phyloP scores from a whole-genome alignment of 345 rosid genomes.

The Raphanus sativus region DNA sequence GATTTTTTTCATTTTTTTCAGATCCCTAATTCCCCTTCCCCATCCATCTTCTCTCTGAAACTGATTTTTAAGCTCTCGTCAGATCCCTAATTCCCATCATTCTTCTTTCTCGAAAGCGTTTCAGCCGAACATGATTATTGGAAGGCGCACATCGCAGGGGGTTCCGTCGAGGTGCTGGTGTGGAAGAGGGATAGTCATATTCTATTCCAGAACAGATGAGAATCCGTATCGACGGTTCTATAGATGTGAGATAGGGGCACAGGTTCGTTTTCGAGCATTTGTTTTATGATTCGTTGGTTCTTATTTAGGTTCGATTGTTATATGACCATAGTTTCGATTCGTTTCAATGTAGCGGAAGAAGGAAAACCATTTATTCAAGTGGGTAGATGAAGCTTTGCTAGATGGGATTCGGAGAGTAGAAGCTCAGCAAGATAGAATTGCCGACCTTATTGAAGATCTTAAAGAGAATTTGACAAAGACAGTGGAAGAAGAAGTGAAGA shows the following conservation, averaged over 20 bases:
- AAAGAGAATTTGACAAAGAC: neutral
- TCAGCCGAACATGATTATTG: too few relatives aligned
- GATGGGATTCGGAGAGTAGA: neutral
- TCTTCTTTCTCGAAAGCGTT: neutral
- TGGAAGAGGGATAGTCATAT: neutral
- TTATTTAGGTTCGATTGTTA: too few relatives aligned
- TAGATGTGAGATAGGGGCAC: neutral
- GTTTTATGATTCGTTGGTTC: neutral
- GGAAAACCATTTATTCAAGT: neutral
- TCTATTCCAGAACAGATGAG: neutral
- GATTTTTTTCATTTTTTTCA: too few relatives aligned
- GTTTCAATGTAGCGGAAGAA: neutral
- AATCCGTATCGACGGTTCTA: neutral
- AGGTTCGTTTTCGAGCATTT: neutral
- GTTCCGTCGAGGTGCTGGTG: neutral
- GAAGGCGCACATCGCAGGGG: neutral
- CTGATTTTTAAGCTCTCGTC: too few relatives aligned
- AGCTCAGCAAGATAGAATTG: neutral
- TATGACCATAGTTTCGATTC: neutral
- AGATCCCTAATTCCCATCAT: too few relatives aligned
- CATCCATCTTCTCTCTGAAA: too few relatives aligned
- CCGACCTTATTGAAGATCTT: neutral
- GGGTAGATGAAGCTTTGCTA: neutral
- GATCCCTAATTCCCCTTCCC: too few relatives aligned
- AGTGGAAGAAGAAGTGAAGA: neutral